Conservation (phyloP, 1,284 basidiomycete genomes). For the Quambalaria eucalypti region DNA sequence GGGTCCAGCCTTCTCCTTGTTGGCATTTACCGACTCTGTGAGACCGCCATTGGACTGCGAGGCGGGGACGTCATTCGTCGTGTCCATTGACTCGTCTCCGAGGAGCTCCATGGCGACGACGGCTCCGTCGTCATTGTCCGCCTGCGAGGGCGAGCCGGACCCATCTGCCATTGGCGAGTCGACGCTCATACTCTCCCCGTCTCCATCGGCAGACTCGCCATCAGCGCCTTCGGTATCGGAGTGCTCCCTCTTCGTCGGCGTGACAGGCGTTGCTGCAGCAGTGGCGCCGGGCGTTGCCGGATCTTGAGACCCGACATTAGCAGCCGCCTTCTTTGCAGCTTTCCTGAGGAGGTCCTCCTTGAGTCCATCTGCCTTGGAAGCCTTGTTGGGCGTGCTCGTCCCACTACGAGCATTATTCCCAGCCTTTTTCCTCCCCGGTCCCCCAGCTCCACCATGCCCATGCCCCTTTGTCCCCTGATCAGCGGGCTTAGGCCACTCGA, state of each 20-base stretch:
- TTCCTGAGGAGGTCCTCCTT: conserved; percentile 59
- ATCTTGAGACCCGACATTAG: conserved; percentile 20
- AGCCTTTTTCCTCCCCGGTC: conserved; percentile 44
- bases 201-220: conserved; percentile 25
- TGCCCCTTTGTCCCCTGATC: conserved; percentile 24
- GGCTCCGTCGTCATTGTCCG: conserved; percentile 46
- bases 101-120: conserved; percentile 52
- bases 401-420: conserved; percentile 13
- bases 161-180: conserved; percentile 56
- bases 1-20: conserved; percentile 49
- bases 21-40: conserved; percentile 50
- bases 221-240: conserved; percentile 53
- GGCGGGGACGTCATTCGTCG: conserved; percentile 22
- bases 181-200: conserved; percentile 5
- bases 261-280: not conserved
- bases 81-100: conserved; percentile 35
- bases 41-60: conserved; percentile 45
- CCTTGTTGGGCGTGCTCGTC: conserved; percentile 8
- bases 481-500: conserved; percentile 78
- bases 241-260: conserved; percentile 12
- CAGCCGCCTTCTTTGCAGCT: conserved; percentile 62
- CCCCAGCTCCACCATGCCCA: conserved; percentile 18
- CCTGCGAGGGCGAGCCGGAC: conserved; percentile 19
- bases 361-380: conserved; percentile 9
- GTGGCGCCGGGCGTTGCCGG: conserved; percentile 13